Percentiles rank a stretch among this genome's conserved stretches.
phyloP scores from a whole-genome alignment of 331 rosid genomes.

The Arachis monticola region DNA sequence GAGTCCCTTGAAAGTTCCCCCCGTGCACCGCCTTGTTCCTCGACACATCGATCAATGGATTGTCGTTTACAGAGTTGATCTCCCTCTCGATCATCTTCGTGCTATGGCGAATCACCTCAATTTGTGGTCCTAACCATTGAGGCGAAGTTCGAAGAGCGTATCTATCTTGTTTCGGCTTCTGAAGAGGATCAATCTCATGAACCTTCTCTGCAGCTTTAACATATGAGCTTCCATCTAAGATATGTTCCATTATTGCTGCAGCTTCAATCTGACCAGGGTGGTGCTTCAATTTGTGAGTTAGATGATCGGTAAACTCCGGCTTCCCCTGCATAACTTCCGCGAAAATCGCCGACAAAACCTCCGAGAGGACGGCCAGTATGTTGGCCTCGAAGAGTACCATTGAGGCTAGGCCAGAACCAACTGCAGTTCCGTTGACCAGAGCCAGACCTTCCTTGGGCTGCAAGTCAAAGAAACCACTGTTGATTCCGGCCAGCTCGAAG shows the following conservation, averaged over 20 bases:
- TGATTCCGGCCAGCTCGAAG: slow-evolving; percentile 64
- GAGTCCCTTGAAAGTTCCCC: too few relatives aligned
- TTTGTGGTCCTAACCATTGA: slow-evolving; percentile 93
- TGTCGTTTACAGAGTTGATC: slow-evolving; percentile 91
- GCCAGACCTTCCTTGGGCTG: slow-evolving; percentile 95
- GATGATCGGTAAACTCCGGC: slow-evolving; percentile 83
- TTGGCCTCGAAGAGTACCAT: slow-evolving; percentile 84
- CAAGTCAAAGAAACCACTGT: slow-evolving; percentile 72
- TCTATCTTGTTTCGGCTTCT: slow-evolving; percentile 90
- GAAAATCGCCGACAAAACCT: slow-evolving; percentile 71
- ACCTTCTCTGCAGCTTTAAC: slow-evolving; percentile 68
- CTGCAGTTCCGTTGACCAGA: slow-evolving; percentile 90
- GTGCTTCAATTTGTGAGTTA: slow-evolving; percentile 86
- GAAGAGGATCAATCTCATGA: slow-evolving; percentile 86
- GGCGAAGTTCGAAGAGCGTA: slow-evolving; percentile 94
- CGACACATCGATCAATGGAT: slow-evolving; percentile 88
- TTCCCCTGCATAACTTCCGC: slow-evolving; percentile 96
- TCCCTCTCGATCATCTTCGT: slow-evolving; percentile 93
- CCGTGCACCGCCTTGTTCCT: slow-evolving; percentile 59
- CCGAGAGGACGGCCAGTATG: slow-evolving; percentile 61
- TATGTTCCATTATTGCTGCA: slow-evolving; percentile 96
- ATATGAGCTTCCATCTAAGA: slow-evolving; percentile 79
- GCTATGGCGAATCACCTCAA: slow-evolving; percentile 79
- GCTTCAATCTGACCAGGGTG: slow-evolving; percentile 99
- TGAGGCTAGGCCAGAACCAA: slow-evolving; percentile 91